Evolutionary conservation across 2,329 filamentous ascomycete species (phyloP).

Genomic region (Lachnellula cervina): DNA sequence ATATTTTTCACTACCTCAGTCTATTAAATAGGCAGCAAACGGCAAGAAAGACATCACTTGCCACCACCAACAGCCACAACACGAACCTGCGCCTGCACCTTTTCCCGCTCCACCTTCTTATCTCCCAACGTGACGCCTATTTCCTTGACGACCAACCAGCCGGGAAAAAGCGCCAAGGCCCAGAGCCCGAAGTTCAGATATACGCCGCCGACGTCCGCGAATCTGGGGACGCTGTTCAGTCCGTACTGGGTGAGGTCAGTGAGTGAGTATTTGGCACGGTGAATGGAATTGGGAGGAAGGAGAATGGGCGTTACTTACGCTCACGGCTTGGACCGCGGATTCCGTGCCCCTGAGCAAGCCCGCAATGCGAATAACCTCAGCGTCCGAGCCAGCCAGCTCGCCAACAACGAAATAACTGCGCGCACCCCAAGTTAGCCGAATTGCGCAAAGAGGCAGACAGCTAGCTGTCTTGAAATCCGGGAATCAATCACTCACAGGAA

Average conservation of each 20-base stretch:
- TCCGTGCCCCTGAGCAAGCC: constrained; percentile 65
- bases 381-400: constrained; percentile 56
- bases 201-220: constrained; percentile 60
- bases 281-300: not conserved
- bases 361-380: constrained; percentile 63
- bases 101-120: constrained; percentile 24
- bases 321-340: constrained; percentile 68
- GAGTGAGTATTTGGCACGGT: not conserved
- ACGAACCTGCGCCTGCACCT: not conserved
- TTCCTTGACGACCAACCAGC: constrained; percentile 56
- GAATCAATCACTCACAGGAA: constrained; percentile 55
- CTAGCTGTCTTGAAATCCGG: no score
- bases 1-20: no score
- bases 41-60: not conserved
- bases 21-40: no score
- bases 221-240: constrained; percentile 54
- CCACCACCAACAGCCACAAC: not conserved
- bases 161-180: constrained; percentile 58
- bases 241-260: constrained; percentile 47
- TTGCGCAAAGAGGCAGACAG: no score
- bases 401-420: constrained; percentile 64
- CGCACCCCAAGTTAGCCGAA: not conserved
- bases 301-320: constrained; percentile 34
- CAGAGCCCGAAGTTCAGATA: constrained; percentile 69
- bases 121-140: constrained; percentile 26